A percentile compares a stretch with the other conserved stretches of the same genome.
Conservation (phyloP, 352 stramenopile species). For the Phytophthora boehmeriae region DNA sequence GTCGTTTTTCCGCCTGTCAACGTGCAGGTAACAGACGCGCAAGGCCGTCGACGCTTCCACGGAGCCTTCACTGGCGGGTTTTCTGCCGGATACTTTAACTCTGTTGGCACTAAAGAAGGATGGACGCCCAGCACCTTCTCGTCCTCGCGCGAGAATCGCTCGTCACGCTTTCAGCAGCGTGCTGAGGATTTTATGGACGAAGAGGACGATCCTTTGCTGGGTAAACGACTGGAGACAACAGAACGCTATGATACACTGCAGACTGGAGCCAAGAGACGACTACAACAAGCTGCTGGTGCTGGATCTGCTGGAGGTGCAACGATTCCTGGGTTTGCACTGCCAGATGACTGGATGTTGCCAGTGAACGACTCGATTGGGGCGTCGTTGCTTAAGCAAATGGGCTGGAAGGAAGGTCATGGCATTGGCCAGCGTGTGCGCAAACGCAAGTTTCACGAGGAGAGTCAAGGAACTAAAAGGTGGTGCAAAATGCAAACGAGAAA, state of each 20-base stretch:
- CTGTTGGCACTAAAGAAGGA: conserved; percentile 90
- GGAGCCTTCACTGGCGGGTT: conserved; percentile 95
- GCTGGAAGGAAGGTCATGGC: conserved; percentile 91
- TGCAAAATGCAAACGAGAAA: conserved; percentile 9
- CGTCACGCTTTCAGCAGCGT: conserved; percentile 53
- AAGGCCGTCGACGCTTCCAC: conserved; percentile 89
- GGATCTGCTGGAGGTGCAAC: conserved; percentile 7
- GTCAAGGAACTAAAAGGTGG: conserved; percentile 6
- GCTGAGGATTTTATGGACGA: conserved; percentile 95
- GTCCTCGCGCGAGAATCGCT: conserved; percentile 68
- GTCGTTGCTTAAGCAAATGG: conserved; percentile 85
- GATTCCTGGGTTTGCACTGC: conserved; percentile 52
- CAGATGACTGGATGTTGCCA: conserved; percentile 78
- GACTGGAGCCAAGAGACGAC: conserved; percentile 31
- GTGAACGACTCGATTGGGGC: conserved; percentile 83
- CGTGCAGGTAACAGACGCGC: conserved; percentile 65
- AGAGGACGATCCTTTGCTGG: conserved; percentile 91
- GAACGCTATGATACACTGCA: conserved; percentile 71
- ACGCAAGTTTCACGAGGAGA: conserved; percentile 41
- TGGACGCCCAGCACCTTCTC: conserved; percentile 86
- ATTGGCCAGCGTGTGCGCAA: conserved; percentile 77
- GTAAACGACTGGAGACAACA: conserved; percentile 74
- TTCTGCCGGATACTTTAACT: conserved; percentile 94
- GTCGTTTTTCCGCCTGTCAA: not conserved
- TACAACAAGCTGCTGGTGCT: conserved; percentile 23